Percentiles rank a stretch among this genome's conserved stretches.
These are phyloP conservation scores for Coemansia erecta DNA, from an alignment of 192 early-diverging fungal species.

Conservation along the genomic window DNA sequence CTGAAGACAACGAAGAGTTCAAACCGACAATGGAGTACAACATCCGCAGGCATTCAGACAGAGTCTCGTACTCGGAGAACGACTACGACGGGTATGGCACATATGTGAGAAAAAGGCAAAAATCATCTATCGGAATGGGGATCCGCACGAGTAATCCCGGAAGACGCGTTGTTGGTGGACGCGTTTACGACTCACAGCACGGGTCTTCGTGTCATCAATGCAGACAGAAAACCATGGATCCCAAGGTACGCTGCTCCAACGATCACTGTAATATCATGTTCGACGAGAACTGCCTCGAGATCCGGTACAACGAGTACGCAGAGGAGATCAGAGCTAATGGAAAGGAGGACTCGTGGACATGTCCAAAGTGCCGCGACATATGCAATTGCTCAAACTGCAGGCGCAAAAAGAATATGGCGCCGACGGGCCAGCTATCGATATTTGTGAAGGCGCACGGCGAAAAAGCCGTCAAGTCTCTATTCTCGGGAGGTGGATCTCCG, in stretches of 20 bases:
- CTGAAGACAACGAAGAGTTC: slow-evolving; percentile 19
- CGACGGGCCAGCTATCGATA: slow-evolving; percentile 15
- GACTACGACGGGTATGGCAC: slow-evolving; percentile 5
- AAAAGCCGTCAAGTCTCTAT: background rate
- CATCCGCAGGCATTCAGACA: slow-evolving; percentile 13
- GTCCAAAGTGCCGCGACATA: slow-evolving; percentile 35
- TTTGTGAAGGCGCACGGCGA: background rate
- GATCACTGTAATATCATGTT: slow-evolving; percentile 26
- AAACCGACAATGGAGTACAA: slow-evolving; percentile 14
- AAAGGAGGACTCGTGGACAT: slow-evolving; percentile 19
- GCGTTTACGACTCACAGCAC: slow-evolving; percentile 24
- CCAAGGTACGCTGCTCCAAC: slow-evolving; percentile 29
- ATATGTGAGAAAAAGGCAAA: background rate
- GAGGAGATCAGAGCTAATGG: slow-evolving; percentile 11
- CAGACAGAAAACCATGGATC: slow-evolving; percentile 44
- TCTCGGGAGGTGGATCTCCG: background rate
- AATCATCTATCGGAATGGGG: background rate
- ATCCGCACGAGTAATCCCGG: slow-evolving; percentile 16
- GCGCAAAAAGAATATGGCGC: slow-evolving; percentile 26
- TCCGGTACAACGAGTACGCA: slow-evolving; percentile 35
- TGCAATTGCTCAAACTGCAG: slow-evolving; percentile 46
- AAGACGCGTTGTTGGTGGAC: slow-evolving; percentile 18
- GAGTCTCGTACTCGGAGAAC: slow-evolving; percentile 23
- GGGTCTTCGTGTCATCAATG: slow-evolving; percentile 47
- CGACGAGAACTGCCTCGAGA: slow-evolving; percentile 29